phyloP scores from a whole-genome alignment of 345 rosid species.

The Gossypium thurberi region DNA sequence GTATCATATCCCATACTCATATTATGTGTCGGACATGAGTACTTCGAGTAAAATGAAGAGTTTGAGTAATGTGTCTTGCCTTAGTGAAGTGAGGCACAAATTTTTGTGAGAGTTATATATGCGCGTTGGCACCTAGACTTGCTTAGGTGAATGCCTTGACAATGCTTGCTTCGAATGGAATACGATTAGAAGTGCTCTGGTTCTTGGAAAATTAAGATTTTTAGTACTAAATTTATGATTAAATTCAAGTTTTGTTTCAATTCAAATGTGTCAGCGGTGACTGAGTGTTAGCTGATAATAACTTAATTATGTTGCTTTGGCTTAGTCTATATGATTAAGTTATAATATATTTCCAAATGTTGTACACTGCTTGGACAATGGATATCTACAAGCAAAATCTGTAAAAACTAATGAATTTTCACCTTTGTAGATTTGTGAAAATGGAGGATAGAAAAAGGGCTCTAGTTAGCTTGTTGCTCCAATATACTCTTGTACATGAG shows the following conservation, averaged over 20 bases:
- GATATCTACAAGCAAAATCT: neutral
- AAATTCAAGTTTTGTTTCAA: neutral
- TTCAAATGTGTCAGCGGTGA: neutral
- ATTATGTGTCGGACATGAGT: no score
- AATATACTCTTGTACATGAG: conserved; percentile 40
- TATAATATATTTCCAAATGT: neutral
- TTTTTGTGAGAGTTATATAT: neutral
- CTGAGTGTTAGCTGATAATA: neutral
- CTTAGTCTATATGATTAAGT: neutral
- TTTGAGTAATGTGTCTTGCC: neutral
- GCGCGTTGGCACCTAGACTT: neutral
- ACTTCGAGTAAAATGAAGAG: no score
- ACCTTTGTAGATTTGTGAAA: conserved; percentile 37
- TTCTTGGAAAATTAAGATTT: neutral
- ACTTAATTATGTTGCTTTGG: neutral
- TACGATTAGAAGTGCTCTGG: neutral
- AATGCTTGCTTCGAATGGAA: neutral
- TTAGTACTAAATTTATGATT: neutral
- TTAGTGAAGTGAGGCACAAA: neutral
- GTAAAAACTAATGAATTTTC: neutral
- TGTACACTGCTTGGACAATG: neutral
- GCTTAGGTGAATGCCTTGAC: neutral
- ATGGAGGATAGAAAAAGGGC: conserved; percentile 57
- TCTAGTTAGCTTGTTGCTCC: conserved; percentile 56
- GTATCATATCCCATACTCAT: no score